Evolutionary conservation across 495 filamentous ascomycete species (phyloP).

Genomic region (Aspergillus heteromorphus): DNA sequence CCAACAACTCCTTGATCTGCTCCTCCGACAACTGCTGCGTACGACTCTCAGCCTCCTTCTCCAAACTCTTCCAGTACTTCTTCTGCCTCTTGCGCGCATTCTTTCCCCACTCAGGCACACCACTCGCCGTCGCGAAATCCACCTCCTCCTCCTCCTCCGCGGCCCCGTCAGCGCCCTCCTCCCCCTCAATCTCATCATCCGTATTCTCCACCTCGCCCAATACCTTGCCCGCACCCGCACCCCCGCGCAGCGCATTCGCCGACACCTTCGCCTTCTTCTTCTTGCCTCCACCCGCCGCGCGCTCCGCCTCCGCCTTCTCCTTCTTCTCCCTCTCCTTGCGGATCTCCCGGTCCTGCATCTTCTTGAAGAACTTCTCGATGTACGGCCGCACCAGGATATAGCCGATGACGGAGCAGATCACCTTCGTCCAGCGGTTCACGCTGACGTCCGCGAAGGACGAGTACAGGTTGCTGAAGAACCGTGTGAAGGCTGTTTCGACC

Average conservation of each 20-base stretch:
- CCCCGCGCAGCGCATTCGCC: constrained; percentile 53
- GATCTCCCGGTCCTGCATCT: constrained; percentile 52
- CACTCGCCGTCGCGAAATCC: constrained; percentile 38
- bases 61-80: constrained; percentile 47
- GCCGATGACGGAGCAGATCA: constrained; percentile 54
- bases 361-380: constrained; percentile 47
- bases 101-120: constrained; percentile 45
- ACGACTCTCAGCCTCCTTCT: constrained; percentile 43
- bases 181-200: constrained; percentile 56
- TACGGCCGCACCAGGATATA: constrained; percentile 65
- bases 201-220: constrained; percentile 39
- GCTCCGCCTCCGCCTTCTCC: constrained; percentile 27
- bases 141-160: constrained; percentile 65
- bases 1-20: constrained; percentile 63
- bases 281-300: constrained; percentile 31
- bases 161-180: no score
- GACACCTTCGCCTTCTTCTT: constrained; percentile 60
- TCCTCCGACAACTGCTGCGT: constrained; percentile 44
- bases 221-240: constrained; percentile 43
- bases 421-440: constrained; percentile 52
- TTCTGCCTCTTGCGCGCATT: constrained; percentile 59
- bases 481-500: constrained; percentile 19
- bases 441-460: constrained; percentile 51
- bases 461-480: constrained; percentile 51
- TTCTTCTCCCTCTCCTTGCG: constrained; percentile 48